Conservation (phyloP, 306 rosid genomes). For the Abrus pulchellus region DNA sequence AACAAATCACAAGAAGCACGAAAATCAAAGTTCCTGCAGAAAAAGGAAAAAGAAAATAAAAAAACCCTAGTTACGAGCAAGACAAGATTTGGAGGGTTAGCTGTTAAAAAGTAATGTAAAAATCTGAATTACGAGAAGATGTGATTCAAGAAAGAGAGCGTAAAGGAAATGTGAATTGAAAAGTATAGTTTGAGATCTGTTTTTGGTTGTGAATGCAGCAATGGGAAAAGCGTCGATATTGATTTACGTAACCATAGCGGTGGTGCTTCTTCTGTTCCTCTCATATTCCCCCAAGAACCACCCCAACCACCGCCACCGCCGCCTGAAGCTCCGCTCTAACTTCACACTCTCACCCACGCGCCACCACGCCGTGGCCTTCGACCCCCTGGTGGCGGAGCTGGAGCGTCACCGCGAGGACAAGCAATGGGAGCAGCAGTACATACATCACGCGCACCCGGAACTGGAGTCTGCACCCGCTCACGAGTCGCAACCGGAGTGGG, state of each 20-base stretch:
- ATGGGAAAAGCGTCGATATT: slow-evolving; percentile 73
- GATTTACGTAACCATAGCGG: slow-evolving; percentile 62
- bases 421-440: slow-evolving; percentile 80
- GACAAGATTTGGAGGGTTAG: no score
- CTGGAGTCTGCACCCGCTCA: slow-evolving; percentile 70
- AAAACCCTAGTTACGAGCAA: no score
- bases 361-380: slow-evolving; percentile 71
- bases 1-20: no score
- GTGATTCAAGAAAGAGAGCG: neutral
- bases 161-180: neutral
- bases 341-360: slow-evolving; percentile 60
- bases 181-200: neutral
- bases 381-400: slow-evolving; percentile 87
- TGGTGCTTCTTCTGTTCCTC: slow-evolving; percentile 66
- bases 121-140: neutral
- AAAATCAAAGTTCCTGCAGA: no score
- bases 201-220: slow-evolving; percentile 25
- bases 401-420: slow-evolving; percentile 94
- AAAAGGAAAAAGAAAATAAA: no score
- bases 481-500: slow-evolving; percentile 95
- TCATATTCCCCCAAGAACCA: slow-evolving; percentile 64
- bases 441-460: slow-evolving; percentile 68
- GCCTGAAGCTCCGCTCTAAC: slow-evolving; percentile 89
- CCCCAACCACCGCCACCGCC: slow-evolving; percentile 73
- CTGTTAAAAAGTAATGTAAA: neutral